phyloP scores from a whole-genome alignment of 192 early-diverging fungal genomes.

The Rhizophagus sp. region DNA sequence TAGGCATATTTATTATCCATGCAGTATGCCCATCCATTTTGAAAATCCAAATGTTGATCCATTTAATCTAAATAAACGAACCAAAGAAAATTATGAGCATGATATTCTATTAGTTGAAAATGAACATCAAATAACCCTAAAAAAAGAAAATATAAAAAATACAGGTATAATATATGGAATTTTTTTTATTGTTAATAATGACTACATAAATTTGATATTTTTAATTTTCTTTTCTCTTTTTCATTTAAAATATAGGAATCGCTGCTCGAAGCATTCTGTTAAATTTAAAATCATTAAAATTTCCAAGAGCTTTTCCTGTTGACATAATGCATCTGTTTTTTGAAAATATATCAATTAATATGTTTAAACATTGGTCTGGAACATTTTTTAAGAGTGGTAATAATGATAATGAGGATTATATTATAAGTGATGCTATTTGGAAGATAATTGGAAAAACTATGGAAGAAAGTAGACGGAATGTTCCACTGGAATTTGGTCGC shows the following conservation, averaged over 20 bases:
- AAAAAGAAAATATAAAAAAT: too few species aligned
- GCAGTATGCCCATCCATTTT: too few species aligned
- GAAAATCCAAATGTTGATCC: too few species aligned
- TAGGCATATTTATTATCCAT: slow-evolving; percentile 3
- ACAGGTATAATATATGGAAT: too few species aligned
- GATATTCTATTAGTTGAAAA: too few species aligned
- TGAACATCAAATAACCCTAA: too few species aligned
- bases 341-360: not conserved
- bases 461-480: not conserved
- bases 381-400: not conserved
- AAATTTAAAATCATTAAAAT: not conserved
- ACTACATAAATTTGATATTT: too few species aligned
- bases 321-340: slow-evolving; percentile 4
- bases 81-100: too few species aligned
- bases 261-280: not conserved
- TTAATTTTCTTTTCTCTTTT: too few species aligned
- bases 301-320: not conserved
- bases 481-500: not conserved
- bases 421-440: not conserved
- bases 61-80: too few species aligned
- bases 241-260: too few species aligned
- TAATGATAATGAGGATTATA: not conserved
- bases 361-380: slow-evolving; percentile 2
- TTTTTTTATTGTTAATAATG: too few species aligned
- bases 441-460: not conserved